These are phyloP conservation scores for Verticillium isaacii DNA, from an alignment of 2,329 filamentous ascomycete genomes.

Conservation along the genomic window DNA sequence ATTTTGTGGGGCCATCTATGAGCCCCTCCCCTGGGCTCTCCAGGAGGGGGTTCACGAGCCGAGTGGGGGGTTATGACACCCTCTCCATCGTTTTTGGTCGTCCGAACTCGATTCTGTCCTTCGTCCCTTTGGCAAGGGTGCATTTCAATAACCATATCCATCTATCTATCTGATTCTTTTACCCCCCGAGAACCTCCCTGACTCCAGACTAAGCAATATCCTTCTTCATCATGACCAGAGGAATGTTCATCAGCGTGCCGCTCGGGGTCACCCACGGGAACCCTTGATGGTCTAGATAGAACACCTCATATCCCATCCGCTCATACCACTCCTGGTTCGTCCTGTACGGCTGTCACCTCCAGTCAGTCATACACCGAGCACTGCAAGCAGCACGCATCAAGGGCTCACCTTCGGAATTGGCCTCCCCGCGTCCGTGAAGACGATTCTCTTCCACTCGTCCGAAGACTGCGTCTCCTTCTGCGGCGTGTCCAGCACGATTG, in stretches of 20 bases:
- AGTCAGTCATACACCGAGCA: neutral
- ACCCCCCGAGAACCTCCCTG: no score
- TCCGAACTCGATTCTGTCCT: no score
- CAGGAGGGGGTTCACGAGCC: neutral
- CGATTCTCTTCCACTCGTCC: conserved; percentile 10
- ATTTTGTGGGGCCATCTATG: neutral
- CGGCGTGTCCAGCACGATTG: conserved; percentile 30
- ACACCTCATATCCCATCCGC: conserved; percentile 19
- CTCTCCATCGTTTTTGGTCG: no score
- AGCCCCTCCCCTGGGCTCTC: neutral
- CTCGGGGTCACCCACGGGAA: conserved; percentile 14
- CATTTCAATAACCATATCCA: no score
- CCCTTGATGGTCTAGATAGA: conserved; percentile 9
- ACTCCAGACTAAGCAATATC: conserved; percentile 4
- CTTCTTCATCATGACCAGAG: conserved; percentile 19
- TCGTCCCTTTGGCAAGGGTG: no score
- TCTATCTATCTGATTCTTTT: no score
- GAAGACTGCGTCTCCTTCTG: conserved; percentile 19
- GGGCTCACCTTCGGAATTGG: conserved; percentile 20
- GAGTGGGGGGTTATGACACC: no score
- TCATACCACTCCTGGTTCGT: conserved; percentile 25
- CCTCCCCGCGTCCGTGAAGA: conserved; percentile 21
- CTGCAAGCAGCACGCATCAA: neutral
- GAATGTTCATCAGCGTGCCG: conserved; percentile 7
- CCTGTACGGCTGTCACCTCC: conserved; percentile 2